Conservation (phyloP, 495 filamentous ascomycete genomes). For the Lasiosphaeria hispida region DNA sequence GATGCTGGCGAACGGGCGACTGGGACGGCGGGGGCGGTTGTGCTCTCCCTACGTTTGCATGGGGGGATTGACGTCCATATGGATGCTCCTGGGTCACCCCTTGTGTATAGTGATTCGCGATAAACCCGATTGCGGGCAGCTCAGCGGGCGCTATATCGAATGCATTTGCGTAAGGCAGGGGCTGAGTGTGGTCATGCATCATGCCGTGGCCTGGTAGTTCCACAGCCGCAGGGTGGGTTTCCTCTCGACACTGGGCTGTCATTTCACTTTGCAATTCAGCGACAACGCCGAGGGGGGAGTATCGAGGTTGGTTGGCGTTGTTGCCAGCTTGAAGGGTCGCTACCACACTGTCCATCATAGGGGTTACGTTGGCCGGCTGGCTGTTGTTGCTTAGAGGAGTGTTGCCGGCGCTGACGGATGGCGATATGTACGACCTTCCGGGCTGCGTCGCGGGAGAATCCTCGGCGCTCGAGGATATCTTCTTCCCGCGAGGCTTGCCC, state of each 20-base stretch:
- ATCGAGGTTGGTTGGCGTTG: not conserved
- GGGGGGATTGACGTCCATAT: not conserved
- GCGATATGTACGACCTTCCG: conserved; percentile 17
- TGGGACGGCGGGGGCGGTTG: not conserved
- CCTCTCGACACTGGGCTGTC: conserved; percentile 34
- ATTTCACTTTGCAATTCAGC: conserved; percentile 42
- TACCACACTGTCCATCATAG: not conserved
- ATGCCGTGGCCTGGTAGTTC: conserved; percentile 36
- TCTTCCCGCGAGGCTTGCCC: not conserved
- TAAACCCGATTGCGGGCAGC: conserved; percentile 17
- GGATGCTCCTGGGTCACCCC: not conserved
- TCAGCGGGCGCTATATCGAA: conserved; percentile 37
- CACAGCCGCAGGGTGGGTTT: conserved; percentile 41
- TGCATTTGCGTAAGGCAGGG: conserved; percentile 20
- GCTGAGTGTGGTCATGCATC: conserved; percentile 14
- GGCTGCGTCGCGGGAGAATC: not conserved
- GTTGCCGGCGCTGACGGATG: conserved; percentile 21
- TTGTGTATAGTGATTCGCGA: conserved; percentile 3
- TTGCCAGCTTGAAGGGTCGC: not conserved
- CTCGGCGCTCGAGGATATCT: not conserved
- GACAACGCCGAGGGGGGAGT: conserved; percentile 42
- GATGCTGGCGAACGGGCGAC: not conserved
- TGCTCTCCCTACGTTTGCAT: not conserved
- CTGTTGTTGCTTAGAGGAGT: conserved; percentile 20
- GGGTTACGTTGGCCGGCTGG: conserved; percentile 17